A percentile compares a stretch with the other conserved stretches of the same genome.
Conservation (phyloP, 768 basidiomycete species). For the Amanita thiersii region DNA sequence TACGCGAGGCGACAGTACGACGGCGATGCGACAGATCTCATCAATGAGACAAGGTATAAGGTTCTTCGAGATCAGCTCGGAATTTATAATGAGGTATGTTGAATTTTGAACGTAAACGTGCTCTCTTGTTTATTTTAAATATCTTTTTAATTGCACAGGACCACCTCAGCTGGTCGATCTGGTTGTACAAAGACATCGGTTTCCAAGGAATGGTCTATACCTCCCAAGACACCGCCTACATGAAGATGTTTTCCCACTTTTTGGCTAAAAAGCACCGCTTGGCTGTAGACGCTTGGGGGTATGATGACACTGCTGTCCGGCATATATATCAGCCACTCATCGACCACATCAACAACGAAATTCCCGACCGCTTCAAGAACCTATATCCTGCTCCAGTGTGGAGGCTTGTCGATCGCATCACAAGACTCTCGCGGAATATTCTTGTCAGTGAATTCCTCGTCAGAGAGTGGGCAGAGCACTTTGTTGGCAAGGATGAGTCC, state of each 20-base stretch:
- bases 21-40: conserved; percentile 49
- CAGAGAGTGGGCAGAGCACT: conserved; percentile 67
- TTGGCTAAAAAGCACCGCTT: conserved; percentile 73
- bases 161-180: conserved; percentile 73
- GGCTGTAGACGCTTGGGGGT: conserved; percentile 73
- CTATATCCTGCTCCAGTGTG: conserved; percentile 61
- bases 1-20: conserved; percentile 59
- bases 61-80: conserved; percentile 69
- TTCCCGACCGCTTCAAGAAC: conserved; percentile 40
- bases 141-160: conserved; percentile 37
- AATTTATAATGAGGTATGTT: conserved; percentile 54
- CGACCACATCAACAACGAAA: conserved; percentile 50
- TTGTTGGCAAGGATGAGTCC: conserved; percentile 44
- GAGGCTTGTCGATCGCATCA: conserved; percentile 48
- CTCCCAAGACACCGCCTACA: conserved; percentile 62
- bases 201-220: conserved; percentile 81
- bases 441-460: conserved; percentile 65
- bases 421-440: conserved; percentile 56
- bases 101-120: neutral
- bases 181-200: conserved; percentile 85
- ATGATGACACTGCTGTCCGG: conserved; percentile 49
- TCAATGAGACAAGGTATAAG: conserved; percentile 56
- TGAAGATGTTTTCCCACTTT: conserved; percentile 59
- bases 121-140: neutral
- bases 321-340: conserved; percentile 59